Base-by-base conservation (phyloP, 2,329 filamentous ascomycete species). In the Karstenula rhodostoma region DNA sequence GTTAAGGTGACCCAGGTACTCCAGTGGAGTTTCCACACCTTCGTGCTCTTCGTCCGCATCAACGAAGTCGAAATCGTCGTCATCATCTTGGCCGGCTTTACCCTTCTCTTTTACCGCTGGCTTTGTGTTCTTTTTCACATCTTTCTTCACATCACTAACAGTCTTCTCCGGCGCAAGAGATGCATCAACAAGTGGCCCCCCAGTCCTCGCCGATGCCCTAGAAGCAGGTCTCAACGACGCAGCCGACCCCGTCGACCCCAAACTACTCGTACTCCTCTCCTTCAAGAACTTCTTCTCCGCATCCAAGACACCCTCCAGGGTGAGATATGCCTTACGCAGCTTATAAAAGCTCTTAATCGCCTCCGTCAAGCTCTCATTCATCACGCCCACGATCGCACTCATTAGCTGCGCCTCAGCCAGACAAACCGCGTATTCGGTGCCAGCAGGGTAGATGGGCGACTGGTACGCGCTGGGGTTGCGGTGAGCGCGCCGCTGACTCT, bases 351-450 rank as follows among this genome's bases (percentile, higher is more conserved):
- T 93, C 78, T 90, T 93, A 76, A 98, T 87, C 17, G 89, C 93
- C 76, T 98, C 95, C 0, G 94, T 94, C 69, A 98, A 80, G 74
- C 92, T 97, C 81, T 98, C 95, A 67, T 96, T 96, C 69, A 98
- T 81, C 17, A 98, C 92, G 0, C 89, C 92, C 0, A 97, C 89
- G 1, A 99, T 90, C 0, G 94, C 94, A 58, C 87, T 86, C 90
- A 97, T 96, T 64, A 97, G 84, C 77, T 97, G 92, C 1, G 92
- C 87, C 80, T 97, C 89, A 4, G 93, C 92, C 61, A 93, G 87
- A 61, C 93, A 91, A 4, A 98, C 83, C 2, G 92, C 88, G 75
- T 91, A 98, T 79, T 99, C 94, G 5, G 90, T 91, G 1, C 95
- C 95, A 0, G 91, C 85, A 0, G 91, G 88, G 70, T 97, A 97